phyloP scores from a whole-genome alignment of 805 yeast species.

The Starmerella sp. region DNA sequence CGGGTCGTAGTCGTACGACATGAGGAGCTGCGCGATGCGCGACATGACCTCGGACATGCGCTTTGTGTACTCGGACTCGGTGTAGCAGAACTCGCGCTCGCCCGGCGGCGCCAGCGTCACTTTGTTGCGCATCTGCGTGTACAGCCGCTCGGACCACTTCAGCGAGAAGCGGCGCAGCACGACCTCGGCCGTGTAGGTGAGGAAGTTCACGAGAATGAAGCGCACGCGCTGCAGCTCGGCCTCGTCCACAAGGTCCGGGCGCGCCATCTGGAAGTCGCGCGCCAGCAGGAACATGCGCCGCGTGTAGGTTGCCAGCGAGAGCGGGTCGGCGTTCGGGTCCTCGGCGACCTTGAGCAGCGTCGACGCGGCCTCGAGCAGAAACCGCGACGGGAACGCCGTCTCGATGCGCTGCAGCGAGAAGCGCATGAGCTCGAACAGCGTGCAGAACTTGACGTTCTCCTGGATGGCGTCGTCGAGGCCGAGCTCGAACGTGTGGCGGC shows the following conservation, averaged over 20 bases:
- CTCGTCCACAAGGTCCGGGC: constrained; percentile 26
- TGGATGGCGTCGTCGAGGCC: constrained; percentile 12
- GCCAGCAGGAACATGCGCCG: constrained; percentile 50
- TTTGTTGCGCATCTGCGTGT: constrained; percentile 27
- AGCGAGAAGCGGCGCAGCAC: constrained; percentile 27
- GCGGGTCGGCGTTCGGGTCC: constrained; percentile 33
- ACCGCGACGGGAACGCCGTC: constrained; percentile 70
- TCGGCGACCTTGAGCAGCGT: constrained; percentile 43
- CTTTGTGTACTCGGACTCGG: constrained; percentile 23
- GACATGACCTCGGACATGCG: constrained; percentile 29
- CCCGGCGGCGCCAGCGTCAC: constrained; percentile 23
- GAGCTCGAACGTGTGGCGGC: constrained; percentile 12
- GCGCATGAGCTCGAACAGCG: constrained; percentile 52
- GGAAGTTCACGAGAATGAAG: constrained; percentile 49
- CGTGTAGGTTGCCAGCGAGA: constrained; percentile 35
- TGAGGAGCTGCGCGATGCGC: constrained; percentile 41
- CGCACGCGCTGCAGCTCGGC: constrained; percentile 43
- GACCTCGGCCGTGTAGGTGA: constrained; percentile 42
- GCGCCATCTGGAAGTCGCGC: constrained; percentile 41
- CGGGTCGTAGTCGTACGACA: constrained; percentile 57
- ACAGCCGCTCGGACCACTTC: constrained; percentile 27
- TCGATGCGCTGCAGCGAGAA: constrained; percentile 49
- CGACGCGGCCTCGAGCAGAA: constrained; percentile 55
- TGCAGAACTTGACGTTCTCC: constrained; percentile 44
- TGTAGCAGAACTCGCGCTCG: constrained; percentile 24